These are phyloP conservation scores for Tilletia horrida DNA, from an alignment of 1,284 basidiomycete genomes.

Conservation along the genomic window DNA sequence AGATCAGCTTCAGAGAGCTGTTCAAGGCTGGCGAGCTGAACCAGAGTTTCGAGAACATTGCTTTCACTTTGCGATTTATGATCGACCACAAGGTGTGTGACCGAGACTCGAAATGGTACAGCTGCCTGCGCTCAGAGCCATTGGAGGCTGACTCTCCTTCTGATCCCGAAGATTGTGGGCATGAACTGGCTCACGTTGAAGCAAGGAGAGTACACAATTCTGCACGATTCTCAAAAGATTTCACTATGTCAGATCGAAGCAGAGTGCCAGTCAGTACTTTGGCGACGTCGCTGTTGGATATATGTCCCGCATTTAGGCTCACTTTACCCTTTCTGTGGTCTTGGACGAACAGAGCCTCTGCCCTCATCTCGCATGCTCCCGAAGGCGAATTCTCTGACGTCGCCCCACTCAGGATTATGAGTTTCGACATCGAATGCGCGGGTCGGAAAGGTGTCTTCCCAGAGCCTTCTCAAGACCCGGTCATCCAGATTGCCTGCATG, in stretches of 20 bases:
- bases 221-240: slow-evolving; percentile 32
- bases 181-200: slow-evolving; percentile 53
- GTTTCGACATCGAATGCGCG: slow-evolving; percentile 55
- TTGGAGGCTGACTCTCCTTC: neutral
- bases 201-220: slow-evolving; percentile 46
- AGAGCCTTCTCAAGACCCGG: slow-evolving; percentile 48
- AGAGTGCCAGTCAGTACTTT: slow-evolving; percentile 32
- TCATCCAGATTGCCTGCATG: slow-evolving; percentile 55
- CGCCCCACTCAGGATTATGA: slow-evolving; percentile 52
- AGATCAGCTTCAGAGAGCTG: slow-evolving; percentile 49
- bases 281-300: too few relatives aligned
- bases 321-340: neutral
- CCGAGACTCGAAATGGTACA: too few relatives aligned
- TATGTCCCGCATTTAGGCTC: too few relatives aligned
- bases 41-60: slow-evolving; percentile 53
- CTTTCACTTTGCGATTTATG: slow-evolving; percentile 54
- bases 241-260: slow-evolving; percentile 53
- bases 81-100: slow-evolving; percentile 39
- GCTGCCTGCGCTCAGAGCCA: neutral
- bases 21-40: slow-evolving; percentile 43
- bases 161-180: slow-evolving; percentile 44
- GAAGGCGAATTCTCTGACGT: slow-evolving; percentile 53
- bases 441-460: slow-evolving; percentile 55
- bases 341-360: slow-evolving; percentile 30
- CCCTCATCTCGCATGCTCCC: slow-evolving; percentile 45